These are phyloP conservation scores for Chaetoscypha palmicola DNA, from an alignment of 2,329 filamentous ascomycete species.

Conservation along the genomic window DNA sequence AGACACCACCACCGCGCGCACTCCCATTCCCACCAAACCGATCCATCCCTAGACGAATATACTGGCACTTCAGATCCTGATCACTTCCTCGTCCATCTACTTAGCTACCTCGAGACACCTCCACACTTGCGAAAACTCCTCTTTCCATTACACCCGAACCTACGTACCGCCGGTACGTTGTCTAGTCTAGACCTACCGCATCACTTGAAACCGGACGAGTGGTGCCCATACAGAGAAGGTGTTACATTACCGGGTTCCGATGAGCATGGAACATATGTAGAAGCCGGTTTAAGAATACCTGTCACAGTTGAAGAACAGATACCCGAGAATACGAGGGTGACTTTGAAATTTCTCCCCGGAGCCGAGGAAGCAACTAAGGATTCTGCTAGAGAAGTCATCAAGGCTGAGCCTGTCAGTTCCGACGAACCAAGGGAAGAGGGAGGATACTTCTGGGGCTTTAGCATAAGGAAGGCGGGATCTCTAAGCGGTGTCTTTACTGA, in stretches of 20 bases:
- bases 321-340: constrained; percentile 65
- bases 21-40: constrained; percentile 34
- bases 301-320: constrained; percentile 42
- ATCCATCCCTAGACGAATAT: constrained; percentile 37
- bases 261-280: constrained; percentile 44
- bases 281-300: constrained; percentile 49
- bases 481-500: constrained; percentile 73
- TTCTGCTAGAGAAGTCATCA: constrained; percentile 18
- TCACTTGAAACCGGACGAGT: constrained; percentile 69
- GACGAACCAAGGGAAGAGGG: constrained; percentile 62
- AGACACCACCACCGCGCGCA: constrained; percentile 18
- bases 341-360: constrained; percentile 53
- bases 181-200: constrained; percentile 80
- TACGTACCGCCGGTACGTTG: constrained; percentile 64
- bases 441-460: constrained; percentile 85
- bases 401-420: constrained; percentile 58
- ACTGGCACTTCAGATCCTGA: constrained; percentile 68
- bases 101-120: constrained; percentile 78
- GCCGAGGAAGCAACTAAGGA: constrained; percentile 34
- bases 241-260: constrained; percentile 49
- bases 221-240: constrained; percentile 74
- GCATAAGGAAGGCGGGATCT: constrained; percentile 56
- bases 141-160: constrained; percentile 73
- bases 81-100: constrained; percentile 71
- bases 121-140: constrained; percentile 71